A percentile compares a stretch with the other conserved stretches of the same genome.
These are phyloP conservation scores for Straminergon stramineum DNA, from an alignment of 225 moss, liverwort and hornwort genomes.

Conservation along the genomic window DNA sequence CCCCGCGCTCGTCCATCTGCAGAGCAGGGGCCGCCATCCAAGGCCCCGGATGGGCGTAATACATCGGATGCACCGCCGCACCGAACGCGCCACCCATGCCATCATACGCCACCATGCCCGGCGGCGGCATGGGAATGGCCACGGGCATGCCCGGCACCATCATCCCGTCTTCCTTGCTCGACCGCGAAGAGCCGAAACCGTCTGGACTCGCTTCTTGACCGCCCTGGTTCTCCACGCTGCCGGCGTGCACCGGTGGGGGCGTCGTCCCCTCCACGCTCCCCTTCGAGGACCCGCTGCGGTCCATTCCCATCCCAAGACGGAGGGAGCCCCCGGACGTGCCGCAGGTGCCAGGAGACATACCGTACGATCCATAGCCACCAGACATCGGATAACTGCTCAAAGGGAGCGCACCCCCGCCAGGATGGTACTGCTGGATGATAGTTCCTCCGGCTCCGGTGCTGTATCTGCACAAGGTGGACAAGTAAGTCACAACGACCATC, in stretches of 20 bases:
- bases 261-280: constrained; percentile 45
- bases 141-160: constrained; percentile 47
- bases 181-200: constrained; percentile 24
- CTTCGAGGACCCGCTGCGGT: constrained; percentile 57
- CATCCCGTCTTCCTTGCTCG: constrained; percentile 51
- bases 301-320: constrained; percentile 29
- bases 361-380: constrained; percentile 26
- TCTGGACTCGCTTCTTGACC: constrained; percentile 57
- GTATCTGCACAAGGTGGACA: constrained; percentile 33
- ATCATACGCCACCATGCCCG: constrained; percentile 62
- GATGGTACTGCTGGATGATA: constrained; percentile 54
- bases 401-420: constrained; percentile 31
- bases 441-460: constrained; percentile 64
- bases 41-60: constrained; percentile 56
- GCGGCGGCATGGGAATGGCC: constrained; percentile 61
- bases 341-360: constrained; percentile 31
- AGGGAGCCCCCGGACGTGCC: constrained; percentile 20
- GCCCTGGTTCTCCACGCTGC: constrained; percentile 27
- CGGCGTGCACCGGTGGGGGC: constrained; percentile 18
- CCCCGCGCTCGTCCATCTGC: constrained; percentile 47
- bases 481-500: neutral
- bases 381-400: constrained; percentile 29
- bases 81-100: constrained; percentile 49
- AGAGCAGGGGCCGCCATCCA: constrained; percentile 53
- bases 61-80: constrained; percentile 60